Base-by-base conservation (phyloP, 2,329 filamentous ascomycete genomes). In the Seiridium cupressi region DNA sequence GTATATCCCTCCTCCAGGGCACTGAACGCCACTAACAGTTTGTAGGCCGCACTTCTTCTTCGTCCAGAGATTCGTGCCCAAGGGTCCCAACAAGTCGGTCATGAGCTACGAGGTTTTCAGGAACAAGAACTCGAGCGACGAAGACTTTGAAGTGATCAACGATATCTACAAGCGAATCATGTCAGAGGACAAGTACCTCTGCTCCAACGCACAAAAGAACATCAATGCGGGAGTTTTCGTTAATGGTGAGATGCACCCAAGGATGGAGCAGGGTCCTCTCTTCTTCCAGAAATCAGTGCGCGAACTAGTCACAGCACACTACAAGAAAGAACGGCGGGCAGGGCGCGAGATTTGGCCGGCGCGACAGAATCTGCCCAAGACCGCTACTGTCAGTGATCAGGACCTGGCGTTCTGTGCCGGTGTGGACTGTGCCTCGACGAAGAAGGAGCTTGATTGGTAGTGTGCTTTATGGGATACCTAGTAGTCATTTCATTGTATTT, bases 61-160 rank as follows among this genome's bases (percentile, higher is more conserved):
- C 76, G 81, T 88, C 58, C 84, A 88, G 68, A 78, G 84, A 60
- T 87, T 88, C 71, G 77, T 88, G 10, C 86, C 86, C 10, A 79
- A 74, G 53, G 75, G 77, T 2, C 76, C 85, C 0, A 77, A 73
- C 42, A 79, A 73, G 47, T 82, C 81, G 2, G 74, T 76, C 44
- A 88, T 89, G 82, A 77, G 78, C 60, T 88, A 89, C 71, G 84
- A 89, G 68, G 81, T 89, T 55, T 89, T 81, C 77, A 79, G 84
- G 61, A 84, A 88, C 78, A 85, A 84, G 69, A 74, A 83, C 68
- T 81, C 84, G 3, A 78, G 77, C n/a, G 81, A 87, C 13, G 81
- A 81, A 34, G 81, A 86, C 61, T 89, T 88, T 68, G 72, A 78
- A 11, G 72, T 77, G 57, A 84, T 88, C 71, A 81, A 79, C 70